Base-by-base conservation (phyloP, 2,329 filamentous ascomycete genomes). In the Chaetomiaceae sp. region DNA sequence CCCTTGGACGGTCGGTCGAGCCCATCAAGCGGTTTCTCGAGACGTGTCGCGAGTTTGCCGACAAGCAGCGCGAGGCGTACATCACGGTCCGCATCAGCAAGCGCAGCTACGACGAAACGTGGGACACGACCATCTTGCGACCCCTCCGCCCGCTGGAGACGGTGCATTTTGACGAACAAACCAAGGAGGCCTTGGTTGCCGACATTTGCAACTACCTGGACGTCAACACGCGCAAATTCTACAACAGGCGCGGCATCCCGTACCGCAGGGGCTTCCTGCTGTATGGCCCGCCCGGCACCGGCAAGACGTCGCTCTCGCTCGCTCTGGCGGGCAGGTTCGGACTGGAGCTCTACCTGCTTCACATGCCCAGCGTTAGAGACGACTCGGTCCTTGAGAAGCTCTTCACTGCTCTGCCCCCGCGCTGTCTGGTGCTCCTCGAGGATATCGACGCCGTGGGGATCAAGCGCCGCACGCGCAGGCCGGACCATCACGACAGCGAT, bases 231-330 rank as follows among this genome's bases (percentile, higher is more conserved):
- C 62, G 80, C 13, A 78, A 76, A 19, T 89, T 85, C 78, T 89
- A 89, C 64, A 74, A 84, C 25, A 78, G 86, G 52, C 79, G 85
- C 20, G 85, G 85, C 20, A 88, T 89, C 52, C 86, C 86, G 0
- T 89, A 89, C 62, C 76, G 86, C 10, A 72, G 86, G 45, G 86
- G 85, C 9, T 89, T 88, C 60, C 74, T 89, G 5, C 73, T 89
- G 0, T 79, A 89, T 59, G 86, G 86, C 0, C 85, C 86, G 2
- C 86, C 85, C 0, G 86, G 86, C 0, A 88, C 83, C 0, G 85
- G 86, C 34, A 89, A 90, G 66, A 87, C 82, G 48, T 87, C 83
- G 1, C 86, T 89, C 57, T 87, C 88, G 31, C 81, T 88, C 60
- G 86, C 85, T 1, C 69, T 89, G 7, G 86, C 86, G 1, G 84